Conservation (phyloP, 2,329 filamentous ascomycete species). For the Fusarium dimerum region DNA sequence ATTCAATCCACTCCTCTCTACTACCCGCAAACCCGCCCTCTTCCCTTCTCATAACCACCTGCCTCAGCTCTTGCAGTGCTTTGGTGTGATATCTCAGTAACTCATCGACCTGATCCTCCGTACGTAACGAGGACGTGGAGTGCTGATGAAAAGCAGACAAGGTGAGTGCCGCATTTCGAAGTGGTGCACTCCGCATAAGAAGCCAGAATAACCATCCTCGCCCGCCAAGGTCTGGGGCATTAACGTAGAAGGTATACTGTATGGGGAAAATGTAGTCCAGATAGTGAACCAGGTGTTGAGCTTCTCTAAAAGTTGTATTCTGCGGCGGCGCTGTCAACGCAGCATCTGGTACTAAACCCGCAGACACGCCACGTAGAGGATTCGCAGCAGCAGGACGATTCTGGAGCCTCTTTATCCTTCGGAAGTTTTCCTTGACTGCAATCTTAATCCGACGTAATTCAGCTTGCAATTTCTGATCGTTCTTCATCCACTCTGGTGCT, state of each 20-base stretch:
- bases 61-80: conserved; percentile 26
- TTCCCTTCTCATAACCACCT: conserved; percentile 15
- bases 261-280: conserved; percentile 31
- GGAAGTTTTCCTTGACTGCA: conserved; percentile 26
- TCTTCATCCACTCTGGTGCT: conserved; percentile 38
- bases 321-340: not conserved
- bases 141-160: conserved; percentile 31
- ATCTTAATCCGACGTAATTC: conserved; percentile 26
- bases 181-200: conserved; percentile 15
- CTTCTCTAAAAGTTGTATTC: conserved; percentile 22
- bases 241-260: conserved; percentile 28
- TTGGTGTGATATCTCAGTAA: conserved; percentile 28
- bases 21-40: conserved; percentile 6
- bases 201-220: conserved; percentile 31
- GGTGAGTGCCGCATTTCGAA: conserved; percentile 28
- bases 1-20: conserved; percentile 26
- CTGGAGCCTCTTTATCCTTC: conserved; percentile 12
- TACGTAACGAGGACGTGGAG: conserved; percentile 13
- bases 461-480: conserved; percentile 29
- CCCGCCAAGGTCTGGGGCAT: conserved; percentile 26
- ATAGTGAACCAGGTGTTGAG: conserved; percentile 31
- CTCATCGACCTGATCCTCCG: conserved; percentile 20
- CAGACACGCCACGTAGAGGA: not conserved
- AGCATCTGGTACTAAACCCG: not conserved
- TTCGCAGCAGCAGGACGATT: conserved; percentile 1